phyloP scores from a whole-genome alignment of 345 rosid genomes.

The Gossypioides kirkii region DNA sequence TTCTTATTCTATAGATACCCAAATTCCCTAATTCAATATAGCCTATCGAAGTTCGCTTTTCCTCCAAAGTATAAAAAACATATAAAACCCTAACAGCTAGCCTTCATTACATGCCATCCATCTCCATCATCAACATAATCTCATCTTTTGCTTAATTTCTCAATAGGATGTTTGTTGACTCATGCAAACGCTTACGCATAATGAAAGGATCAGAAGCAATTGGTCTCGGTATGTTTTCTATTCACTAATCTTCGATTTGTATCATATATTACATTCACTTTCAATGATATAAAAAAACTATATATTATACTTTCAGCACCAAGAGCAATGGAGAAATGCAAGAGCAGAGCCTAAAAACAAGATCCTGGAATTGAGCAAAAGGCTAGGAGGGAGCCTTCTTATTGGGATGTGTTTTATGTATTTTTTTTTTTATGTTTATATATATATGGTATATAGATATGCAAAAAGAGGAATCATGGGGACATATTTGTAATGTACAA shows the following conservation, averaged over 20 bases:
- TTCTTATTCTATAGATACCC: slow-evolving; percentile 6
- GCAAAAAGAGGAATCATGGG: slow-evolving; percentile 11
- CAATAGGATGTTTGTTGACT: slow-evolving; percentile 84
- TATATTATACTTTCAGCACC: slow-evolving; percentile 32
- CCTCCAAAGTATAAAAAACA: no score
- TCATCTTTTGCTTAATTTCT: not conserved
- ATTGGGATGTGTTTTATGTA: slow-evolving; percentile 23
- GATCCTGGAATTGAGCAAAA: slow-evolving; percentile 7
- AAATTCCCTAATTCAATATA: not conserved
- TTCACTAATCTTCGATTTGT: not conserved
- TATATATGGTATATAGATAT: slow-evolving; percentile 36
- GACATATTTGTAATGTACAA: slow-evolving; percentile 41
- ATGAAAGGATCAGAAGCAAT: slow-evolving; percentile 97
- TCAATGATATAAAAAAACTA: not conserved
- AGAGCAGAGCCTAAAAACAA: slow-evolving; percentile 40
- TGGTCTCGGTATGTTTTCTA: slow-evolving; percentile 60
- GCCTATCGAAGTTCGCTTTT: no score
- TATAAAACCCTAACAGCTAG: no score
- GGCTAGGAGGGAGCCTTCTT: not conserved
- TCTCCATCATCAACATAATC: not conserved
- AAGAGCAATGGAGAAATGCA: slow-evolving; percentile 64
- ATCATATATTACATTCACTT: not conserved
- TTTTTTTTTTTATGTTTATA: slow-evolving; percentile 13
- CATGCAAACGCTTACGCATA: slow-evolving; percentile 94
- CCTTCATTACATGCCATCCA: not conserved